phyloP scores from a whole-genome alignment of 2,329 filamentous ascomycete species.

The Aureobasidium lini region DNA sequence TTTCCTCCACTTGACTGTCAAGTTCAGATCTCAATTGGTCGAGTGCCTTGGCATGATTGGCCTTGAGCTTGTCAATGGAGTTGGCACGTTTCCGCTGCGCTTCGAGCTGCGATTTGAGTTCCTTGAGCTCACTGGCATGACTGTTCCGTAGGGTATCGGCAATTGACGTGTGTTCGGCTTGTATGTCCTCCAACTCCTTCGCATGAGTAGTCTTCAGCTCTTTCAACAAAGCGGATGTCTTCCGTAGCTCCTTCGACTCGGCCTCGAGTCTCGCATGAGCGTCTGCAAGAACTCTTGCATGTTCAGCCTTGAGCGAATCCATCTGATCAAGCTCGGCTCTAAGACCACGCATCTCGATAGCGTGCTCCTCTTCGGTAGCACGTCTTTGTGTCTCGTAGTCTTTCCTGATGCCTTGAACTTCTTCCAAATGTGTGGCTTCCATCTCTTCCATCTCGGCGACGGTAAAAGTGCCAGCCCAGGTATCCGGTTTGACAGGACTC shows the following conservation, averaged over 20 bases:
- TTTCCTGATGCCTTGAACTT: conserved; percentile 4
- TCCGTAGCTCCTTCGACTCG: background rate
- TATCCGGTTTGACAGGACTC: conserved; percentile 7
- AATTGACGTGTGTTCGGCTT: background rate
- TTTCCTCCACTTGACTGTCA: background rate
- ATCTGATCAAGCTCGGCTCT: background rate
- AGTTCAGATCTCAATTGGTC: conserved; percentile 5
- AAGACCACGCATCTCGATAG: background rate
- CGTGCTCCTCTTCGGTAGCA: conserved; percentile 10
- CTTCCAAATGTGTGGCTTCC: conserved; percentile 8
- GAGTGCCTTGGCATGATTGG: conserved; percentile 6
- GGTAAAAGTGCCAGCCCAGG: background rate
- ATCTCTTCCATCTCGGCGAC: conserved; percentile 12
- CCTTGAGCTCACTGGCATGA: conserved; percentile 20
- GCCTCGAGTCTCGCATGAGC: background rate
- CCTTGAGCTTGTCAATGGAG: conserved; percentile 10
- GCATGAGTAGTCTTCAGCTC: background rate
- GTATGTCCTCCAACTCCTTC: background rate
- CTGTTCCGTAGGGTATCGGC: conserved; percentile 7
- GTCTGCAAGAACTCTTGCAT: background rate
- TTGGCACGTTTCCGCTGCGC: conserved; percentile 14
- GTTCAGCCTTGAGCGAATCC: background rate
- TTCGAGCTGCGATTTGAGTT: conserved; percentile 22
- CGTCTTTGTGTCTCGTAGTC: conserved; percentile 11
- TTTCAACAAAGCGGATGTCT: background rate